Evolutionary conservation across 2,329 filamentous ascomycete genomes (phyloP).

Genomic region (Xylaria sp.): DNA sequence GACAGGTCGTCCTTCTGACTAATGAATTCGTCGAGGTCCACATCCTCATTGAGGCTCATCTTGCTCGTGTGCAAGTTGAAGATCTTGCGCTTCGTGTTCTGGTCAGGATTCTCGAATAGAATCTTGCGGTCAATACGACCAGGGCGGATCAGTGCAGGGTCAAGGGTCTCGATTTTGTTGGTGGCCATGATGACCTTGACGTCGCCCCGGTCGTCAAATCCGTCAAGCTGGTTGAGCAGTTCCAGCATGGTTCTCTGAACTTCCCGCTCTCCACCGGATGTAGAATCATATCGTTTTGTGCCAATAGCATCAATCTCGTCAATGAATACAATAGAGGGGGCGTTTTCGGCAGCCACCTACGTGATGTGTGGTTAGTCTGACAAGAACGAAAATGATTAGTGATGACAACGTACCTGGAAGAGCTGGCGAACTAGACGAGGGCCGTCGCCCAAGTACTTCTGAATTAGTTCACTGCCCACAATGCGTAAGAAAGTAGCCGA

Average conservation of each 20-base stretch:
- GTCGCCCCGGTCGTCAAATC: conserved; percentile 97
- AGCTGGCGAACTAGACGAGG: conserved; percentile 94
- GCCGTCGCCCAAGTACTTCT: conserved; percentile 98
- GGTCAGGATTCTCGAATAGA: conserved; percentile 73
- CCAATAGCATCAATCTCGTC: conserved; percentile 99
- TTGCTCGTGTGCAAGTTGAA: conserved; percentile 98
- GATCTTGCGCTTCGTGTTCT: conserved; percentile 97
- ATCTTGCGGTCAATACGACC: conserved; percentile 99
- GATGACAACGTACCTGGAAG: conserved; percentile 71
- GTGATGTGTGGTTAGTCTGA: conserved; percentile 43
- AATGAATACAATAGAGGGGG: conserved; percentile 97
- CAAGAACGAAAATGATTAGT: not conserved
- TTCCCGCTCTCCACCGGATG: conserved; percentile 95
- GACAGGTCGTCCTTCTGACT: conserved; percentile 97
- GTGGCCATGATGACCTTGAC: conserved; percentile 99
- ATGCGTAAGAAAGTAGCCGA: conserved; percentile 98
- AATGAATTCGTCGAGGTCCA: conserved; percentile 99
- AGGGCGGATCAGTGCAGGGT: conserved; percentile 94
- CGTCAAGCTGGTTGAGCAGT: conserved; percentile 96
- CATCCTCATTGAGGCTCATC: conserved; percentile 95
- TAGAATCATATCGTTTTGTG: conserved; percentile 98
- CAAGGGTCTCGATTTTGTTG: conserved; percentile 98
- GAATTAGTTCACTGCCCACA: conserved; percentile 95
- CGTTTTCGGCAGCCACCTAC: conserved; percentile 91
- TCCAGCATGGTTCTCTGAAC: conserved; percentile 99